Evolutionary conservation across 1,284 basidiomycete species (phyloP).

Genomic region (Moniliella sp.): DNA sequence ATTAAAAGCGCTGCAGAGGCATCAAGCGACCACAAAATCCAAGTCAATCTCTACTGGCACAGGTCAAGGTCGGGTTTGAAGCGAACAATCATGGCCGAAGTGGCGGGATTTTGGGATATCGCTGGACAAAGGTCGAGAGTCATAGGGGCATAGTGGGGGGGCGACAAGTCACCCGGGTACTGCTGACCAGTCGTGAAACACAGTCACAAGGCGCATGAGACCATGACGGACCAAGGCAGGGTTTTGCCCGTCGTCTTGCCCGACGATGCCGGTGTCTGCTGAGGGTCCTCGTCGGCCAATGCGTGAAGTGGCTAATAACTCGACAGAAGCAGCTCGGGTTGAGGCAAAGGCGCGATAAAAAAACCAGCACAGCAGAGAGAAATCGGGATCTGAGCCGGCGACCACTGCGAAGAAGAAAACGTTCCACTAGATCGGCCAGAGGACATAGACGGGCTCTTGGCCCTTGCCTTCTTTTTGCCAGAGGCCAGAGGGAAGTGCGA

Average conservation of each 20-base stretch:
- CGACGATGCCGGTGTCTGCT: neutral
- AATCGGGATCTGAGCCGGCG: slow-evolving; percentile 8
- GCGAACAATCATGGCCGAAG: too few relatives aligned
- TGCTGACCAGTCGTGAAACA: slow-evolving; percentile 26
- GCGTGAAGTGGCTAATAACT: neutral
- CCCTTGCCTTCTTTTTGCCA: too few relatives aligned
- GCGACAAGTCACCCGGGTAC: slow-evolving; percentile 26
- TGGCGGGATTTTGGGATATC: too few relatives aligned
- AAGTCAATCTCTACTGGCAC: too few relatives aligned
- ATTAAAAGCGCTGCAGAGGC: too few relatives aligned
- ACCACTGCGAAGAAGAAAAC: slow-evolving; percentile 24
- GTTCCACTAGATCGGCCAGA: slow-evolving; percentile 24
- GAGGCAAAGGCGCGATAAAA: slow-evolving; percentile 24
- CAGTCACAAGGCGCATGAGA: slow-evolving; percentile 9
- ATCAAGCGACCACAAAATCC: too few relatives aligned
- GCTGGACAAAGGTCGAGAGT: too few relatives aligned
- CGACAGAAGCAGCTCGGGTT: slow-evolving; percentile 4
- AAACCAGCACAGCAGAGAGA: slow-evolving; percentile 22
- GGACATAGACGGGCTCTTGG: too few relatives aligned
- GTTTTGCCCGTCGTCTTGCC: neutral
- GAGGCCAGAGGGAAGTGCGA: too few relatives aligned
- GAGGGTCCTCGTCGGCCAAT: neutral
- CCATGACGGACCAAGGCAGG: too few relatives aligned
- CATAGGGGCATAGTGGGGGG: too few relatives aligned
- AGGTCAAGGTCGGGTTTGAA: too few relatives aligned